Percentiles rank a stretch among this genome's conserved stretches.
These are phyloP conservation scores for Takashimella koratensis DNA, from an alignment of 1,284 basidiomycete species.

Conservation along the genomic window DNA sequence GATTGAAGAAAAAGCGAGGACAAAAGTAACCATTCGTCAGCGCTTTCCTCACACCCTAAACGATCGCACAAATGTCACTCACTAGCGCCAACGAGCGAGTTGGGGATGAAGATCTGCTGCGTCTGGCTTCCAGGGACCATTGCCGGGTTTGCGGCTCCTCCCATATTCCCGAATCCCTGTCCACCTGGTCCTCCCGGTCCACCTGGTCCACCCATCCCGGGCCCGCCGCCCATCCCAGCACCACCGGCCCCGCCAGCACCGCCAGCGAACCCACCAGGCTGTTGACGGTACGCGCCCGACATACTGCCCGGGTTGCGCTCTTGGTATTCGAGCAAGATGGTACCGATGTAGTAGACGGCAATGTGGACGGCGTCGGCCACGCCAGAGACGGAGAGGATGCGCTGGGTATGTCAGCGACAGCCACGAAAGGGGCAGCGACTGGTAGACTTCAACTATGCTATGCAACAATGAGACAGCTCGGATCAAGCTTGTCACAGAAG, in stretches of 20 bases:
- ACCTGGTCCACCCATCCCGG: conserved; percentile 14
- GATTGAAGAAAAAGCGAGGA: too few species aligned
- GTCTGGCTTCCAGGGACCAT: conserved; percentile 60
- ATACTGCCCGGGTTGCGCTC: conserved; percentile 57
- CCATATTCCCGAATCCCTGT: too few species aligned
- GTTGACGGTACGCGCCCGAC: conserved; percentile 42
- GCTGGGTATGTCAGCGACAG: conserved; percentile 58
- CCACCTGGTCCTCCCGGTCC: conserved; percentile 23
- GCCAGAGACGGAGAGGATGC: conserved; percentile 92
- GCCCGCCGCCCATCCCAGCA: conserved; percentile 6
- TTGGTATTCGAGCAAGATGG: conserved; percentile 91
- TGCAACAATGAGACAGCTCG: not conserved
- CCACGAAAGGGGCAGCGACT: too few species aligned
- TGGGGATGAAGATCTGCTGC: conserved; percentile 98
- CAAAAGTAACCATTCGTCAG: too few species aligned
- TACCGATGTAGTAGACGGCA: conserved; percentile 97
- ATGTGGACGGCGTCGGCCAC: conserved; percentile 99
- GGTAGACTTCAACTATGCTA: too few species aligned
- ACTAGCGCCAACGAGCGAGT: conserved; percentile 91
- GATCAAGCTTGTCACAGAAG: too few species aligned
- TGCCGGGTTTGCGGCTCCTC: too few species aligned
- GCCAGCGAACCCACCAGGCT: conserved; percentile 14
- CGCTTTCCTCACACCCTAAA: too few species aligned
- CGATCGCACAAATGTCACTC: too few species aligned
- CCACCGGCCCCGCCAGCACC: conserved; percentile 10